Evolutionary conservation across 805 yeast species (phyloP).

Genomic region (Sungouiozyma ichnusensis): DNA sequence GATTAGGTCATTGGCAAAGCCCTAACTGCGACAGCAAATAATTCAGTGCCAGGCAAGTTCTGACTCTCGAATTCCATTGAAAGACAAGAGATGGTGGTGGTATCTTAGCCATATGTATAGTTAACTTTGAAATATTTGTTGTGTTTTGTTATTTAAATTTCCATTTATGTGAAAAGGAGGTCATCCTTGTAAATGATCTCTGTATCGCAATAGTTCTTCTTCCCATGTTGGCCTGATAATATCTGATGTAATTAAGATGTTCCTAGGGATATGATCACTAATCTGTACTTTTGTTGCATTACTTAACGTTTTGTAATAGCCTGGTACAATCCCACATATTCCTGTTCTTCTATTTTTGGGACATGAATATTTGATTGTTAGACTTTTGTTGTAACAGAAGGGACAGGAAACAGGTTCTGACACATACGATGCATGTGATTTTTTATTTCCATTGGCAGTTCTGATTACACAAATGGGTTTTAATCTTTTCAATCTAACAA

Average conservation of each 20-base stretch:
- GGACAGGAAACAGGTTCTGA: conserved; percentile 89
- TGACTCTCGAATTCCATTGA: too few species aligned
- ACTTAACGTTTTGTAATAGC: conserved; percentile 18
- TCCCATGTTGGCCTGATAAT: conserved; percentile 88
- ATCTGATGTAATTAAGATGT: conserved; percentile 60
- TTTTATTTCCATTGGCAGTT: conserved; percentile 6
- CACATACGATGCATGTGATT: conserved; percentile 50
- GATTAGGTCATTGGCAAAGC: background rate
- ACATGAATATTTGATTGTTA: conserved; percentile 71
- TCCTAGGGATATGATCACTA: conserved; percentile 14
- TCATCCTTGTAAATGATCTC: conserved; percentile 3
- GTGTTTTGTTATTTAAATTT: too few species aligned
- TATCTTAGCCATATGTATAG: too few species aligned
- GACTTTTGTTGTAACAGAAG: conserved; percentile 75
- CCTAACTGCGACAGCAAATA: background rate
- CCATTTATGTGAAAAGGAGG: too few species aligned
- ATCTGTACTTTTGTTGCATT: background rate
- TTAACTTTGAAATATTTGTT: too few species aligned
- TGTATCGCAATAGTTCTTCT: conserved; percentile 35
- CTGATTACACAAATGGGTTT: conserved; percentile 16
- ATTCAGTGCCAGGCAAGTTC: too few species aligned
- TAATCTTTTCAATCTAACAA: conserved; percentile 79
- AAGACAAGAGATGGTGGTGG: too few species aligned
- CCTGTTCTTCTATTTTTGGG: conserved; percentile 45
- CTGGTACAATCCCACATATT: conserved; percentile 43